A percentile compares a stretch with the other conserved stretches of the same genome.
These are phyloP conservation scores for Backusella tarrabulga DNA, from an alignment of 192 early-diverging fungal genomes.

Conservation along the genomic window DNA sequence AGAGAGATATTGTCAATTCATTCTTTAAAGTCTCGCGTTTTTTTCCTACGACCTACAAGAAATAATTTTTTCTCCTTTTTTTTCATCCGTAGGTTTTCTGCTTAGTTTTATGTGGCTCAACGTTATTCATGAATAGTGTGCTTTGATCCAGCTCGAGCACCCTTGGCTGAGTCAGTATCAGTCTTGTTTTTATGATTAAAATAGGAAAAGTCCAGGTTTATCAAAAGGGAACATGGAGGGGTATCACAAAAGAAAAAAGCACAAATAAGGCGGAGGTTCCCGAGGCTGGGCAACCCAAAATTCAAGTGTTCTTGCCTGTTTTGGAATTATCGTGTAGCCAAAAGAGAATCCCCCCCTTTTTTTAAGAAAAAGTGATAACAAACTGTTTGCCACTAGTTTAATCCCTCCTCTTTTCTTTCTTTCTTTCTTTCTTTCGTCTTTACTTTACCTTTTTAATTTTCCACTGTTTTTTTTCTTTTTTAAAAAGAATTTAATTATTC, in stretches of 20 bases:
- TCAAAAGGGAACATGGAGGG: neutral
- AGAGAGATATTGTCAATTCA: neutral
- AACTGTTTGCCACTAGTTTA: neutral
- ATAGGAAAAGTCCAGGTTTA: slow-evolving; percentile 8
- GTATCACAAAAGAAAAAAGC: slow-evolving; percentile 8
- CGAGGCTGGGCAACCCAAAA: neutral
- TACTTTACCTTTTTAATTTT: neutral
- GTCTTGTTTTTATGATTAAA: neutral
- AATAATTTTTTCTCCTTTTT: neutral
- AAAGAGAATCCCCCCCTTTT: neutral
- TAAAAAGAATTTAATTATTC: neutral
- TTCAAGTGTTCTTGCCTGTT: slow-evolving; percentile 1
- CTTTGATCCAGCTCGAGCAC: neutral
- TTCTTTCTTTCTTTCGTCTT: neutral
- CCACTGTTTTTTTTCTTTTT: neutral
- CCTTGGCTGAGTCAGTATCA: neutral
- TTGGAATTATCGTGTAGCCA: neutral
- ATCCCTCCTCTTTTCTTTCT: neutral
- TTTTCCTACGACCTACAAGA: neutral
- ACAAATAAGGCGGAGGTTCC: slow-evolving; percentile 6
- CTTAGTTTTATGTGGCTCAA: neutral
- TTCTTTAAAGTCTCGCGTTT: neutral
- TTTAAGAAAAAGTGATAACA: neutral
- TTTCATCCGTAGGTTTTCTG: neutral
- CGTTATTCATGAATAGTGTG: neutral